phyloP scores from a whole-genome alignment of 148 eudicot genomes.

The Rhododendron molle region DNA sequence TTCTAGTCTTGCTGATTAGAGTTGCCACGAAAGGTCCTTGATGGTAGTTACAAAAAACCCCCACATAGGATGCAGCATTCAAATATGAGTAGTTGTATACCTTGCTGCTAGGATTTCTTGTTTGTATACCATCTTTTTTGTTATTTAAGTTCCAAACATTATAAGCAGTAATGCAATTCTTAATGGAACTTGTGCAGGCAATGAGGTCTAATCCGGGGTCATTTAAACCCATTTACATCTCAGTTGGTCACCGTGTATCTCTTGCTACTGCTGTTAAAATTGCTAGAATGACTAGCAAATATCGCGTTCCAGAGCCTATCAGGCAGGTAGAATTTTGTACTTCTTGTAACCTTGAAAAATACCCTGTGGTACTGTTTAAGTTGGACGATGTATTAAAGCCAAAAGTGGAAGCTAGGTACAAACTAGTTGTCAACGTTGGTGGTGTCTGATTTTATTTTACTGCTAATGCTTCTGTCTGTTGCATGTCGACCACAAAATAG shows the following conservation, averaged over 20 bases:
- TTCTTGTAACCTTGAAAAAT: background rate
- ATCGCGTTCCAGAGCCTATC: slow-evolving; percentile 88
- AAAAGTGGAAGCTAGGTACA: background rate
- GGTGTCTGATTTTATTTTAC: background rate
- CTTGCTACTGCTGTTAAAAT: slow-evolving; percentile 62
- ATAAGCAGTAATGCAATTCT: background rate
- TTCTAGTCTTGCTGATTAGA: background rate
- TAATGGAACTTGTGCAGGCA: slow-evolving; percentile 44
- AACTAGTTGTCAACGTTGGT: background rate
- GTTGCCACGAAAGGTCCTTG: background rate
- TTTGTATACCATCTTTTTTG: background rate
- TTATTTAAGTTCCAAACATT: background rate
- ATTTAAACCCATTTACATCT: slow-evolving; percentile 75
- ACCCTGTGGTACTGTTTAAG: background rate
- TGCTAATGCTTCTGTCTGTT: background rate
- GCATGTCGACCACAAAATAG: background rate
- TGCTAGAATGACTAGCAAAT: slow-evolving; percentile 64
- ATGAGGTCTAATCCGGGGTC: slow-evolving; percentile 54
- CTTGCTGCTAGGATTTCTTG: background rate
- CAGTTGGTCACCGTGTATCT: slow-evolving; percentile 88
- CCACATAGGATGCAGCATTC: background rate
- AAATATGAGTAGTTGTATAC: background rate
- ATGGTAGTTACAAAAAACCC: background rate
- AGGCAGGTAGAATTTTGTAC: slow-evolving; percentile 56
- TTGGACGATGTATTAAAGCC: background rate